Conservation (phyloP, 2,329 filamentous ascomycete species). For the Decorospora gaudefroyi region DNA sequence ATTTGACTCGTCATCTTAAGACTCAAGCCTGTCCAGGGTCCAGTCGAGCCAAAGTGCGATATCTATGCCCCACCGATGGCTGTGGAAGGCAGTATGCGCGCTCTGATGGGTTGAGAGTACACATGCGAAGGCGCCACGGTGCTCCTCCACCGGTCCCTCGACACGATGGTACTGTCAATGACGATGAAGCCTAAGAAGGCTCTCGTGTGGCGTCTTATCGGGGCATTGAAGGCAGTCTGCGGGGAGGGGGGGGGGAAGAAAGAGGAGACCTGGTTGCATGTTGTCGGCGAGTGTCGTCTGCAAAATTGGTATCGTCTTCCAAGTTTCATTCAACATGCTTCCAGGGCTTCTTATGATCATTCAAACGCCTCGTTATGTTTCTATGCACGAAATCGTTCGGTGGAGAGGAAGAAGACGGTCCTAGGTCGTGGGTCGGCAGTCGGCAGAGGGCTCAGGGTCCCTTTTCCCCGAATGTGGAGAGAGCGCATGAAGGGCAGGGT, state of each 20-base stretch:
- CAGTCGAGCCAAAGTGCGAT: slow-evolving; percentile 18
- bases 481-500: no score
- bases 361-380: background rate
- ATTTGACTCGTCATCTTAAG: slow-evolving; percentile 37
- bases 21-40: slow-evolving; percentile 28
- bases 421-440: background rate
- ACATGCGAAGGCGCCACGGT: slow-evolving; percentile 23
- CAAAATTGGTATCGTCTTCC: no score
- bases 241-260: background rate
- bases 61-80: slow-evolving; percentile 21
- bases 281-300: no score
- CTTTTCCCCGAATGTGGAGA: no score
- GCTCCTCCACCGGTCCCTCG: slow-evolving; percentile 12
- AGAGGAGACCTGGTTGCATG: background rate
- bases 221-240: background rate
- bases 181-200: slow-evolving; percentile 1
- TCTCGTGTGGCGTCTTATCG: background rate
- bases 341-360: background rate
- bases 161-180: background rate
- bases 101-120: slow-evolving; percentile 32
- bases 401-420: background rate
- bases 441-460: background rate
- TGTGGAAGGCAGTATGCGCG: slow-evolving; percentile 34
- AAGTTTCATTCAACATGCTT: no score
- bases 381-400: background rate